Percentiles rank a stretch among this genome's conserved stretches.
These are phyloP conservation scores for Clavispora vitiphila DNA, from an alignment of 805 yeast species.

Conservation along the genomic window DNA sequence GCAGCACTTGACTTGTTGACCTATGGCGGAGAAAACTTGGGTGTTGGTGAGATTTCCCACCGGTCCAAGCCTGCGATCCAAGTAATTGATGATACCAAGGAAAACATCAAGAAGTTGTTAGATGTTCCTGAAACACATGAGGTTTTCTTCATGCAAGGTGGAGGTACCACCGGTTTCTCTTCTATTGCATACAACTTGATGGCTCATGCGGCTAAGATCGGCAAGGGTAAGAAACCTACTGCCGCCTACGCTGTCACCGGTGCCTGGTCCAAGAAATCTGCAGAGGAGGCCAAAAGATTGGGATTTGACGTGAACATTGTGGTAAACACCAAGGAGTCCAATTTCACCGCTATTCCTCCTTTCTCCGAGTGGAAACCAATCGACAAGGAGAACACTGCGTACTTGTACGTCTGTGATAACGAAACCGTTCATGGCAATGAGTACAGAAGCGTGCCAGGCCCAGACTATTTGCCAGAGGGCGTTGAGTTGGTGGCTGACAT, in stretches of 20 bases:
- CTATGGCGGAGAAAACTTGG: slow-evolving; percentile 68
- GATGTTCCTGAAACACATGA: slow-evolving; percentile 88
- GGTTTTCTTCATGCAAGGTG: slow-evolving; percentile 94
- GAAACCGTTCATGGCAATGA: slow-evolving; percentile 97
- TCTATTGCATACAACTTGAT: slow-evolving; percentile 77
- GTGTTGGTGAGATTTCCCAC: slow-evolving; percentile 95
- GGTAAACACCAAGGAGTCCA: slow-evolving; percentile 55
- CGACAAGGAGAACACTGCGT: slow-evolving; percentile 63
- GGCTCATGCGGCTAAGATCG: slow-evolving; percentile 66
- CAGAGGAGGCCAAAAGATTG: slow-evolving; percentile 80
- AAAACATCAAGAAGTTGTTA: slow-evolving; percentile 57
- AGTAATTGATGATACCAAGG: slow-evolving; percentile 74
- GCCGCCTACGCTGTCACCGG: slow-evolving; percentile 91
- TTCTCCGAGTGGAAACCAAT: slow-evolving; percentile 60
- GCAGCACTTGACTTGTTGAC: slow-evolving; percentile 81
- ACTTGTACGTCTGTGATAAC: slow-evolving; percentile 88
- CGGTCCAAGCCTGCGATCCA: slow-evolving; percentile 78
- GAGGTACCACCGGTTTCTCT: slow-evolving; percentile 95
- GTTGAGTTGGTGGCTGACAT: slow-evolving; percentile 89
- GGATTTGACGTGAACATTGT: slow-evolving; percentile 72
- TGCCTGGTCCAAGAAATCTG: slow-evolving; percentile 86
- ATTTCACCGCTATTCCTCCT: slow-evolving; percentile 63
- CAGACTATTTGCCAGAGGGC: slow-evolving; percentile 53
- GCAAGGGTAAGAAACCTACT: slow-evolving; percentile 65
- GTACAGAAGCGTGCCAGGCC: slow-evolving; percentile 49